Evolutionary conservation across 208 protist species (phyloP).

Genomic region (Trypanosomatidae sp.): DNA sequence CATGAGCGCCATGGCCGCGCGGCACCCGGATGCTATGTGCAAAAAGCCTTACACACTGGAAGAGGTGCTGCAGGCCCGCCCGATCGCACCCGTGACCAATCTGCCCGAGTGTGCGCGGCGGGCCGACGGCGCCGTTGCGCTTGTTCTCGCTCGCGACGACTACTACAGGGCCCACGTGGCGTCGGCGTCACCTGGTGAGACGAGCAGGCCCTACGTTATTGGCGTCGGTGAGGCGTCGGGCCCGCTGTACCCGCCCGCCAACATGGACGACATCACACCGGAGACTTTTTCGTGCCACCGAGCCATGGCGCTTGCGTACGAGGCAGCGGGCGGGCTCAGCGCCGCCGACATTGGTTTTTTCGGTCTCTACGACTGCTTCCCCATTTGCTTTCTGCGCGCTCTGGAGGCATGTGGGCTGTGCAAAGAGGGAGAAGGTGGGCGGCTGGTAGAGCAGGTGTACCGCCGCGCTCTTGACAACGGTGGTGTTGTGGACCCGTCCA

Average conservation of each 20-base stretch:
- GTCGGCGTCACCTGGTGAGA: not conserved
- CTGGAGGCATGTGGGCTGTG: conserved; percentile 66
- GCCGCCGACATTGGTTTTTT: conserved; percentile 72
- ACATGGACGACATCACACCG: conserved; percentile 47
- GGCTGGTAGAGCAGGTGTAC: conserved; percentile 57
- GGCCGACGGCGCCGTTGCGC: conserved; percentile 61
- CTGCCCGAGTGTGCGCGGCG: conserved; percentile 67
- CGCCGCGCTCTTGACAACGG: conserved; percentile 21
- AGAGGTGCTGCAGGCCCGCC: conserved; percentile 40
- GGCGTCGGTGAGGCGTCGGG: conserved; percentile 60
- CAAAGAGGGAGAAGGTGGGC: conserved; percentile 54
- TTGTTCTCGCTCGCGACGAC: conserved; percentile 54
- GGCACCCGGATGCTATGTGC: conserved; percentile 72
- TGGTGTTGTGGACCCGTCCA: conserved; percentile 28
- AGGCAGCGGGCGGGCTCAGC: conserved; percentile 40
- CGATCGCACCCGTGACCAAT: conserved; percentile 54
- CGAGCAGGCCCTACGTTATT: conserved; percentile 43
- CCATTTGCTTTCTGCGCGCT: conserved; percentile 76
- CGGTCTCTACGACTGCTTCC: conserved; percentile 84
- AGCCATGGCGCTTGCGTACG: conserved; percentile 51
- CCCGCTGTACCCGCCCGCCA: conserved; percentile 60
- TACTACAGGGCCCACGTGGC: conserved; percentile 41
- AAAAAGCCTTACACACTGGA: conserved; percentile 40
- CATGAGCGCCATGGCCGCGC: conserved; percentile 60
- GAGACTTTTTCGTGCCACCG: conserved; percentile 65